Evolutionary conservation across 768 basidiomycete genomes (phyloP), one percentile per base, ranked within the genome.

Genomic region (Mycena filopes): DNA sequence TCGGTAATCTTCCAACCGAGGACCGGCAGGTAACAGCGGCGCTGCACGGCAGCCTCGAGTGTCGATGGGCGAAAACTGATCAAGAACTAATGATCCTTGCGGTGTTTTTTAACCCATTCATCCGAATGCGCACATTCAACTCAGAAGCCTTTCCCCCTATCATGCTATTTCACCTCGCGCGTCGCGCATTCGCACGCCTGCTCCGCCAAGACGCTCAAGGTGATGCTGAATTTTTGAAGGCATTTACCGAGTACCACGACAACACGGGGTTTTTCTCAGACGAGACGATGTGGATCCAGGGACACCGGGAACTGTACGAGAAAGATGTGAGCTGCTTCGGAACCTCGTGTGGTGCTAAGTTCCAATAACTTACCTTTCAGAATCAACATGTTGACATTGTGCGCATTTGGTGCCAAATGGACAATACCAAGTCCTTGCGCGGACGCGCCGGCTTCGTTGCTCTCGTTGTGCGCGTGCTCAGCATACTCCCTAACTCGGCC

Each of bases 71-170:
- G 12, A 28, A 26, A 6, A 28, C 46, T 7, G 46, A 47, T 13
- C 46, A 47, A 18, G 46, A 47, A 26, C 16, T 47, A 11, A 47
- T 47, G 46, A 47, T 47, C 4, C 46, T 47, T 10, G 23, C 46
- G 1, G 25, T 47, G 3, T 47, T 47, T 28, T 26, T 81, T 20
- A 81, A 82, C 63, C 80, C 79, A 0, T 75, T 68, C 57, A 63
- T 74, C 23, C 60, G 55, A 10, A 23, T 18, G 9, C 51, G 31
- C 4, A 55, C 66, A n/a, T 70, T 72, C 55, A 62, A 64, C 25
- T 49, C 31, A 11, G 36, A 21, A 31, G 25, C 21, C 29, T 49
- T 61, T 5, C 28, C 65, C 23, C 40, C 49, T 5, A 54, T 45
- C 20, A 57, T n/a, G 18, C 28, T 71, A 13, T 63, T 49, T 53